These are phyloP conservation scores for Agarophyton chilense DNA, from an alignment of 23 red algal genomes.

Conservation along the genomic window DNA sequence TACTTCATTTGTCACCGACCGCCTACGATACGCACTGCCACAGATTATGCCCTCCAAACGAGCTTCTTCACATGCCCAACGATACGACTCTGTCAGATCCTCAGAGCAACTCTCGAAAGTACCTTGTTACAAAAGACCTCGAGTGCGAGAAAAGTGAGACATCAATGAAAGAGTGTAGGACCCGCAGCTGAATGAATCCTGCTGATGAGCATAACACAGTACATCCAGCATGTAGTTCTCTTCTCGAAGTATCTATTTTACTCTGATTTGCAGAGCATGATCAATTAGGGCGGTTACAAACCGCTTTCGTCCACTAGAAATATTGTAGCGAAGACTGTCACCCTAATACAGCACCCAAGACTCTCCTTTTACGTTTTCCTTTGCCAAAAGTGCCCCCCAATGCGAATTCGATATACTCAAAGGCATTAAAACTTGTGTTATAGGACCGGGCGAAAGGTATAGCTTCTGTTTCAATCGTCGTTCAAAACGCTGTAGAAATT, in stretches of 20 bases:
- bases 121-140: neutral
- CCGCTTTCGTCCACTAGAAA: neutral
- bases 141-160: neutral
- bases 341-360: neutral
- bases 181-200: neutral
- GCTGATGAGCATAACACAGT: neutral
- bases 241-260: neutral
- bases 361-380: too few relatives aligned
- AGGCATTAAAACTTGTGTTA: too few relatives aligned
- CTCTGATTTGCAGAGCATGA: neutral
- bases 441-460: too few relatives aligned
- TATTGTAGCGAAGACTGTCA: neutral
- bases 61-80: too few relatives aligned
- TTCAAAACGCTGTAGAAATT: too few relatives aligned
- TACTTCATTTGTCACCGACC: too few relatives aligned
- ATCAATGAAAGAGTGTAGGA: neutral
- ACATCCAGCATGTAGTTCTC: conserved; percentile 6
- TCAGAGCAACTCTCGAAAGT: too few relatives aligned
- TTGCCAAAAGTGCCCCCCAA: neutral
- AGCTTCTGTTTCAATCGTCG: too few relatives aligned
- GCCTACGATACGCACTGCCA: too few relatives aligned
- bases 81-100: too few relatives aligned
- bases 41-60: too few relatives aligned
- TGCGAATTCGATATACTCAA: too few relatives aligned
- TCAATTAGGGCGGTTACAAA: neutral